Base-by-base conservation (phyloP, 306 rosid genomes). In the Purshia tridentata region DNA sequence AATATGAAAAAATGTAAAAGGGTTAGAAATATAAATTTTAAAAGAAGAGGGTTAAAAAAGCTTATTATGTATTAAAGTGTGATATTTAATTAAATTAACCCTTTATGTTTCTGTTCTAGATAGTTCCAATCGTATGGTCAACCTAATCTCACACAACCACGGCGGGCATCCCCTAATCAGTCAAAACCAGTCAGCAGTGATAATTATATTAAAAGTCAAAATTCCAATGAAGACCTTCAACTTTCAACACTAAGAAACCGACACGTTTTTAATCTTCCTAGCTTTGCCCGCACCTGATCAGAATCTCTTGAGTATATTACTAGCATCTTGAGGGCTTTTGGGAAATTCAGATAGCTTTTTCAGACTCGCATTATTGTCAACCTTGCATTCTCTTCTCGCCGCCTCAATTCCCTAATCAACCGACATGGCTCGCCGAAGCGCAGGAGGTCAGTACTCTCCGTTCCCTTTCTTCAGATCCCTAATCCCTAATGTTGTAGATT, bases 381-480 rank as follows among this genome's bases (percentile, higher is more conserved):
- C 54, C 1, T 58, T 35, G 39, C 67, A 39, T 6, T 8, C 23
- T 70, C 58, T 13, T 15, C 40, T 13, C 73, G 48, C 77, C 84
- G 73, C 16, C 74, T 69, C 78, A 62, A 60, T 37, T 39, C 77
- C 55, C 74, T 18, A 39, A 4, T 23, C 50, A 49, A 52, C 42
- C 56, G 59, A 63, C 77, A 86, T 86, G 90, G 61, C 90, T 83
- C 90, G 90, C 77, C 71, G 88, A 16, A 69, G 88, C 79, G 55
- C 84, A 20, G 85, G 86, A 68, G 84, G 86, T 86, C 15, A 9
- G 55, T 49, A 16, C 48, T 68, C 4, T 49, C 35, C 9, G 4
- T 9, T 8, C 19, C 16, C 64, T 67, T 12, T 20, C 29, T 8
- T 49, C 37, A 47, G 18, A 60, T 69, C 59, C 41, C n/a, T n/a